Conservation (phyloP, 179 eudicot species). For the Camellia oleifera region DNA sequence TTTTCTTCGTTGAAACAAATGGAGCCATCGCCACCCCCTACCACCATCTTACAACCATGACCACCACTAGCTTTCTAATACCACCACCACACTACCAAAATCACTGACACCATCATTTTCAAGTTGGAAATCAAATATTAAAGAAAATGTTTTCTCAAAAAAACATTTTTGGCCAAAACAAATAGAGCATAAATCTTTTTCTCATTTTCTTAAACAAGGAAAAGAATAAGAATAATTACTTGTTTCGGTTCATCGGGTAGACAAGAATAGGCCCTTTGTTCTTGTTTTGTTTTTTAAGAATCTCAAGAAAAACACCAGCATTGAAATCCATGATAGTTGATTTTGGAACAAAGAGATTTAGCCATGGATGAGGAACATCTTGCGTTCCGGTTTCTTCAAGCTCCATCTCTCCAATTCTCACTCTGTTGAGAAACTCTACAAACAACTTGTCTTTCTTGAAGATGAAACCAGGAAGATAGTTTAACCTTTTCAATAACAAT, state of each 20-base stretch:
- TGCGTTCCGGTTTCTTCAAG: conserved; percentile 48
- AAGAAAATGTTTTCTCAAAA: no score
- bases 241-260: conserved; percentile 56
- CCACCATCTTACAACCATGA: no score
- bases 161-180: no score
- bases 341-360: conserved; percentile 64
- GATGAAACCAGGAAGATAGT: conserved; percentile 36
- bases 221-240: conserved; percentile 29
- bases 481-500: conserved; percentile 30
- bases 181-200: no score
- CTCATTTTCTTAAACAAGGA: neutral
- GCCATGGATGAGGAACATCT: conserved; percentile 87
- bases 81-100: no score
- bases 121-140: no score
- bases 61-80: no score
- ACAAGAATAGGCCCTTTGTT: conserved; percentile 55
- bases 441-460: conserved; percentile 44
- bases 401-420: conserved; percentile 47
- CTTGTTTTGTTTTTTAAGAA: conserved; percentile 32
- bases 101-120: no score
- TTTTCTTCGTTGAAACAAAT: no score
- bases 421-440: conserved; percentile 57
- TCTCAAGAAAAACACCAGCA: conserved; percentile 37
- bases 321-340: conserved; percentile 50
- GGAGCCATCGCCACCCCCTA: no score